A percentile compares a stretch with the other conserved stretches of the same genome.
phyloP scores from a whole-genome alignment of 2,329 filamentous ascomycete genomes.

The Trichophyton equinum region DNA sequence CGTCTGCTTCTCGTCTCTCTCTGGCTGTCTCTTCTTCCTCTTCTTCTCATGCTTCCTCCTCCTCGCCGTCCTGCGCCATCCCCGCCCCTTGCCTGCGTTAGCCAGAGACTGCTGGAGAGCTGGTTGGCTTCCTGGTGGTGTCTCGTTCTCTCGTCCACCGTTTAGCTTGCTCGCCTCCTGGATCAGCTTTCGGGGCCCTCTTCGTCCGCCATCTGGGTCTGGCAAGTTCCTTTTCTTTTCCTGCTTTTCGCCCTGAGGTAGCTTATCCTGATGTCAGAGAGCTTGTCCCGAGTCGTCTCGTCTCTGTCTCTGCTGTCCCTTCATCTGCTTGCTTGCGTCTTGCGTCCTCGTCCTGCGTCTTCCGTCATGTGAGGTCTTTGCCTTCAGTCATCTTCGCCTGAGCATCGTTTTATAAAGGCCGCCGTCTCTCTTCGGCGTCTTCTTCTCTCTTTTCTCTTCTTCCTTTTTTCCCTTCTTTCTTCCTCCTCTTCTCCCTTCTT shows the following conservation, averaged over 20 bases:
- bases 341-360: neutral
- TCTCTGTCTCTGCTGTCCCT: neutral
- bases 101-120: neutral
- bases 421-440: neutral
- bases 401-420: neutral
- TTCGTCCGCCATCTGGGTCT: neutral
- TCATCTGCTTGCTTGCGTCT: neutral
- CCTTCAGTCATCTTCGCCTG: neutral
- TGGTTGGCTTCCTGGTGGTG: neutral
- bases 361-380: conserved; percentile 3
- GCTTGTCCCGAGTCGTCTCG: neutral
- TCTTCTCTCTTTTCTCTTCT: neutral
- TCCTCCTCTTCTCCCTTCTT: neutral
- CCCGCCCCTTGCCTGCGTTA: neutral
- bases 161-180: too few relatives aligned
- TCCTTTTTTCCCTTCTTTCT: neutral
- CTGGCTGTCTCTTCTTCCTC: too few relatives aligned
- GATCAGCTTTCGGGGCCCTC: neutral
- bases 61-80: neutral
- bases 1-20: neutral
- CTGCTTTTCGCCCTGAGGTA: too few relatives aligned
- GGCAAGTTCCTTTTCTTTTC: neutral
- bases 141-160: neutral
- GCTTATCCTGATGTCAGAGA: neutral
- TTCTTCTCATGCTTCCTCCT: too few relatives aligned